These are phyloP conservation scores for Phoma sp. DNA, from an alignment of 2,329 filamentous ascomycete genomes.

Conservation along the genomic window DNA sequence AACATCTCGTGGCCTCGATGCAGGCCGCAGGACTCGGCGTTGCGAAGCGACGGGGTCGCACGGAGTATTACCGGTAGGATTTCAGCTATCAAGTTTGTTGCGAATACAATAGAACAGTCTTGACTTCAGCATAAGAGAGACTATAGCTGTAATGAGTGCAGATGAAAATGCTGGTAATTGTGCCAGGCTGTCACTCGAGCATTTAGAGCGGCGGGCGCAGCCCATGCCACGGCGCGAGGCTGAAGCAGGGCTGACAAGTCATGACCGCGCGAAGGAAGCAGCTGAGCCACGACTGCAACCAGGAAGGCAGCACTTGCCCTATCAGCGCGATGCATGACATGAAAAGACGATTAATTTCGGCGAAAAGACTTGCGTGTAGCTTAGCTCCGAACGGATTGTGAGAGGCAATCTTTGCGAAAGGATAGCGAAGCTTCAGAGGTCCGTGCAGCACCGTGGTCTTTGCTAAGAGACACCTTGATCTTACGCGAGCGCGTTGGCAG, in stretches of 20 bases:
- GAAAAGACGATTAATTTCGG: not conserved
- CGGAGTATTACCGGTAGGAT: not conserved
- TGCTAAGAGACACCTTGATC: not conserved
- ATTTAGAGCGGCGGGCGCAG: conserved; percentile 15
- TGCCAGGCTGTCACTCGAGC: conserved; percentile 14
- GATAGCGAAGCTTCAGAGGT: not conserved
- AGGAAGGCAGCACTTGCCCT: not conserved
- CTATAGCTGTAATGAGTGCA: not conserved
- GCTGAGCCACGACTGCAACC: not conserved
- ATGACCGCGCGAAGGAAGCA: not conserved
- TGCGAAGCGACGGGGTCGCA: not conserved
- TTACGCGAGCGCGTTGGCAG: not conserved
- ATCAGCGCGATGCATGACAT: not conserved
- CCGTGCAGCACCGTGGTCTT: not conserved
- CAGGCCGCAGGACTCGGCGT: conserved; percentile 7
- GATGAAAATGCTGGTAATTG: conserved; percentile 7
- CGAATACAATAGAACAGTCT: not conserved
- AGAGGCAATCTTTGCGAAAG: not conserved
- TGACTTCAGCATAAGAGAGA: not conserved
- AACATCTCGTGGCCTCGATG: conserved; percentile 9
- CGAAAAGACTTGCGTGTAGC: not conserved
- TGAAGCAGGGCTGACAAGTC: not conserved
- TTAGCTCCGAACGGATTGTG: not conserved
- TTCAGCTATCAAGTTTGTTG: not conserved
- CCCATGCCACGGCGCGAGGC: conserved; percentile 1